Conservation (phyloP, 1,284 basidiomycete species). For the Pisolithus thermaeus region DNA sequence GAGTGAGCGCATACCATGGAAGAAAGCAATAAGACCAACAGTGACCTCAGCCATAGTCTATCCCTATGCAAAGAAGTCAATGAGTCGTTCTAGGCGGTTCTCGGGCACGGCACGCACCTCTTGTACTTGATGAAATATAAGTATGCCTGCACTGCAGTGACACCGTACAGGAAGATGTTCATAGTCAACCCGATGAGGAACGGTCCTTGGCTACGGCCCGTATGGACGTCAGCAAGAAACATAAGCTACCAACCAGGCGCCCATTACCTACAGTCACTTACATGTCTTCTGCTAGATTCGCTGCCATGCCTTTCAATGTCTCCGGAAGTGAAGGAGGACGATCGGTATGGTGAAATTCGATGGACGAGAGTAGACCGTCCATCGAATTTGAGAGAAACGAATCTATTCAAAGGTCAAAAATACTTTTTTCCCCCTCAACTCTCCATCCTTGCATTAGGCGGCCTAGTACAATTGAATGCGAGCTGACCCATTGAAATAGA, state of each 20-base stretch:
- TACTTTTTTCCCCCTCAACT: no score
- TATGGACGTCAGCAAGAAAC: neutral
- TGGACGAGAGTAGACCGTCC: no score
- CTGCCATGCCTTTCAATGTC: no score
- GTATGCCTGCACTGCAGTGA: slow-evolving; percentile 35
- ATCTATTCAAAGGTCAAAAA: no score
- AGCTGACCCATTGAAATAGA: no score
- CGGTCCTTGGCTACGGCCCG: neutral
- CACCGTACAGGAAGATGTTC: slow-evolving; percentile 32
- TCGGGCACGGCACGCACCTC: slow-evolving; percentile 13
- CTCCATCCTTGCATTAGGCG: no score
- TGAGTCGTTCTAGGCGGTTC: neutral
- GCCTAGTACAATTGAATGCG: no score
- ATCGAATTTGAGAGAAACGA: no score
- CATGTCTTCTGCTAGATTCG: no score
- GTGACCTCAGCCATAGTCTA: slow-evolving; percentile 16
- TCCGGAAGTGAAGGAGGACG: no score
- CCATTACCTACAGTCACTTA: no score
- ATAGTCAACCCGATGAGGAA: slow-evolving; percentile 13
- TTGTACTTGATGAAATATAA: slow-evolving; percentile 31
- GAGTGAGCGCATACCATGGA: neutral
- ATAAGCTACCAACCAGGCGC: neutral
- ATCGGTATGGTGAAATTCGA: no score
- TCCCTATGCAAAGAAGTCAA: slow-evolving; percentile 10
- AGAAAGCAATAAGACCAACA: slow-evolving; percentile 5